Conservation (phyloP, 805 yeast species). For the Kodamaea kaohsiungensis region DNA sequence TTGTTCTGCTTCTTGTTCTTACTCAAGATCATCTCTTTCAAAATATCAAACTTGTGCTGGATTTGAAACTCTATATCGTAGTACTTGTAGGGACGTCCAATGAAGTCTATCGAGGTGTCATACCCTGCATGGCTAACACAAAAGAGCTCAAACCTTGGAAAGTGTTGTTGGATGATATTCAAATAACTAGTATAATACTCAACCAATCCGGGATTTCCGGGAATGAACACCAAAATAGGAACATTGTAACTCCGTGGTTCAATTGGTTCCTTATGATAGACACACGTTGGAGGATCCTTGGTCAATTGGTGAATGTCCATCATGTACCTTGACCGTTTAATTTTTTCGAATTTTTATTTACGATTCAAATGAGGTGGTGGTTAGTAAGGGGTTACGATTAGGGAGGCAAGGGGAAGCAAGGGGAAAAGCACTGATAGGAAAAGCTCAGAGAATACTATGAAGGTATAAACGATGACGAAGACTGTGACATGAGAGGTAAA, state of each 20-base stretch:
- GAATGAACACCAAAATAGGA: slow-evolving; percentile 55
- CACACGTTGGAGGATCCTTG: slow-evolving; percentile 19
- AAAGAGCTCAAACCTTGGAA: slow-evolving; percentile 52
- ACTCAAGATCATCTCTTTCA: slow-evolving; percentile 31
- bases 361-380: background rate
- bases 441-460: too few species aligned
- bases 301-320: slow-evolving; percentile 4
- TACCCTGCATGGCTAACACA: slow-evolving; percentile 71
- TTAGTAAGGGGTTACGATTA: too few species aligned
- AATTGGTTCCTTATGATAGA: slow-evolving; percentile 13
- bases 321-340: background rate
- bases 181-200: slow-evolving; percentile 63
- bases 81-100: slow-evolving; percentile 16
- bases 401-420: too few species aligned
- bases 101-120: slow-evolving; percentile 8
- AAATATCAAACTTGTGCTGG: slow-evolving; percentile 54
- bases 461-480: too few species aligned
- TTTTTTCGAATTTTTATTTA: background rate
- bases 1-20: slow-evolving; percentile 10
- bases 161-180: slow-evolving; percentile 36
- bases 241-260: background rate
- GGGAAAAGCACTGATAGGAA: too few species aligned
- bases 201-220: slow-evolving; percentile 78
- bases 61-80: slow-evolving; percentile 56
- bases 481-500: too few species aligned